Evolutionary conservation across 2,329 filamentous ascomycete species (phyloP).

Genomic region (Pseudogymnoascus sp.): DNA sequence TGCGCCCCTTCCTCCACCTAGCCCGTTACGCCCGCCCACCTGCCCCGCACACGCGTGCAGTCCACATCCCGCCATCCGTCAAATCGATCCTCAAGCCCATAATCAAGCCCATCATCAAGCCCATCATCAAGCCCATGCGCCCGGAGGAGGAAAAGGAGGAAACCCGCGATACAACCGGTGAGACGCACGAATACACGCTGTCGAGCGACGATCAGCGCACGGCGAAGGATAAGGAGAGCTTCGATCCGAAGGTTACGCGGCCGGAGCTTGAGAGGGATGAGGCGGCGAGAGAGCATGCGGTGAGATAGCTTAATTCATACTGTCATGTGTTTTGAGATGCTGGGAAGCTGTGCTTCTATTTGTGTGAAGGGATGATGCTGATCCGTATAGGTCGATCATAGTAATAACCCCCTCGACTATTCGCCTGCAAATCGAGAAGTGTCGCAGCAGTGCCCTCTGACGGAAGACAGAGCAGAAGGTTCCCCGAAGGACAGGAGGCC

Average conservation of each 20-base stretch:
- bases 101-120: not conserved
- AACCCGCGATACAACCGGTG: not conserved
- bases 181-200: constrained; percentile 3
- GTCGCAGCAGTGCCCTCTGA: not conserved
- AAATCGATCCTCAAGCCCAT: not conserved
- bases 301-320: not conserved
- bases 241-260: not conserved
- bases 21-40: not conserved
- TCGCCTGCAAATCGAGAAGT: constrained; percentile 5
- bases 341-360: not conserved
- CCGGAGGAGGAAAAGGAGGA: not conserved
- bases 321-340: not conserved
- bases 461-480: not conserved
- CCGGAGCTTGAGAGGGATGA: not conserved
- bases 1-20: not conserved
- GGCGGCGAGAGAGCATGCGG: not conserved
- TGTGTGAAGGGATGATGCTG: not conserved
- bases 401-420: not conserved
- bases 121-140: not conserved
- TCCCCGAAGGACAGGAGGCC: not conserved
- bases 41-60: not conserved
- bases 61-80: not conserved
- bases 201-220: not conserved
- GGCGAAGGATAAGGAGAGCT: not conserved
- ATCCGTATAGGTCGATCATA: not conserved